phyloP scores from a whole-genome alignment of 768 basidiomycete species.

The Peribolospora kevripleyi region DNA sequence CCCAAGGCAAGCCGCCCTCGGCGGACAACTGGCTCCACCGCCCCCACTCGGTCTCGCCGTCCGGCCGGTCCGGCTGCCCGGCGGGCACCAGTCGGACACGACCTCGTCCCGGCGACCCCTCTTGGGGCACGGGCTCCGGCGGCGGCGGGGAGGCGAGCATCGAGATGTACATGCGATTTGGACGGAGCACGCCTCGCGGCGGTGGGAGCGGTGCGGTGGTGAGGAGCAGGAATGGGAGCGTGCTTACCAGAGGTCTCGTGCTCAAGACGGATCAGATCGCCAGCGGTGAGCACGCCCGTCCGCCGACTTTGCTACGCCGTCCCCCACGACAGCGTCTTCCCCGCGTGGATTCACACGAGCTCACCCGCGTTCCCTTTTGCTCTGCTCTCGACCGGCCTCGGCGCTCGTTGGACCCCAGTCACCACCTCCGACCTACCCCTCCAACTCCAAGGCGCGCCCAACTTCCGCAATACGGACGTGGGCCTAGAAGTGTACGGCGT shows the following conservation, averaged over 20 bases:
- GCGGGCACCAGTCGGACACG: too few species aligned
- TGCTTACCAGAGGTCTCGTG: conserved; percentile 68
- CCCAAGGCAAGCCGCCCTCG: too few species aligned
- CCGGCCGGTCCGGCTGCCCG: too few species aligned
- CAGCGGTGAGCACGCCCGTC: conserved; percentile 40
- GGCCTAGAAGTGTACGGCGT: conserved; percentile 80
- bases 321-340: conserved; percentile 14
- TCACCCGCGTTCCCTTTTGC: too few species aligned
- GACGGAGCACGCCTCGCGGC: too few species aligned
- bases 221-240: conserved; percentile 58
- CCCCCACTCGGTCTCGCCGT: too few species aligned
- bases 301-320: conserved; percentile 16
- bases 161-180: too few species aligned
- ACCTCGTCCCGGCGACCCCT: too few species aligned
- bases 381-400: neutral
- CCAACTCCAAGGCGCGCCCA: conserved; percentile 80
- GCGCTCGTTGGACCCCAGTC: neutral
- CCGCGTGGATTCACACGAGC: neutral
- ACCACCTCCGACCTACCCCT: conserved; percentile 35
- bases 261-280: conserved; percentile 58
- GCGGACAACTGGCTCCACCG: too few species aligned
- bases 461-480: conserved; percentile 55
- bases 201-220: conserved; percentile 26
- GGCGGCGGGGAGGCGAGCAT: too few species aligned
- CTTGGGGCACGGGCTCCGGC: too few species aligned